Base-by-base conservation (phyloP, 2,329 filamentous ascomycete genomes). In the Thyridium curvatum region DNA sequence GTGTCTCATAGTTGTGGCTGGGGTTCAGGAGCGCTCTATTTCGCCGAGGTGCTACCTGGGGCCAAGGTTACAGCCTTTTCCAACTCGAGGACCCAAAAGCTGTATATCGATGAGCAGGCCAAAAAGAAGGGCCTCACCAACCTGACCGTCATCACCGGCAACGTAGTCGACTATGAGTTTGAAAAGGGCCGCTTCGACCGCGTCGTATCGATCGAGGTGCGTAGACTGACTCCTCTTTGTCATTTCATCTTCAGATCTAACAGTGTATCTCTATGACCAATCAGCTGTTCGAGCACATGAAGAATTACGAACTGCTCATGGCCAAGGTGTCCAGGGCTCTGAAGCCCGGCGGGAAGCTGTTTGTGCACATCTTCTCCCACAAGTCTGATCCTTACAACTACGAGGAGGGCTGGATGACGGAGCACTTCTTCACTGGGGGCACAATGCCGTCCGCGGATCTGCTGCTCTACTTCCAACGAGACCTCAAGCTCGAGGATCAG, bases 221-320 rank as follows among this genome's bases (percentile, higher is more conserved):
- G 45, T 30, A 3, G 10, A 8, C 8, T 4, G 15, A 13, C 15
- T 30, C 13, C 12, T 32, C n/a, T 31, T 8, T 26, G 21, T 26
- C 21, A 26, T 26, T 6, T 26, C n/a, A n/a, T n/a, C n/a, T n/a
- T n/a, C n/a, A n/a, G n/a, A n/a, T n/a, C n/a, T n/a, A n/a, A n/a
- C n/a, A n/a, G n/a, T n/a, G n/a, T n/a, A n/a, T n/a, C n/a, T n/a
- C 21, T 26, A 6, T 26, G 21, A 26, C n/a, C n/a, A 26, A 26
- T 26, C 21, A 84, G 69, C 67, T 86, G 12, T 85, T 86, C 52
- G 82, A 86, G 55, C 82, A 86, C 58, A 85, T 86, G 81, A 86
- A 86, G 56, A 86, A 86, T 57, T 85, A 86, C 58, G 72, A 81
- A 45, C 62, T 77, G 12, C 69, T 86, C 17, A 74, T 86, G 62